Conservation (phyloP, 2,329 filamentous ascomycete genomes). For the Allantophomopsis cytisporea region DNA sequence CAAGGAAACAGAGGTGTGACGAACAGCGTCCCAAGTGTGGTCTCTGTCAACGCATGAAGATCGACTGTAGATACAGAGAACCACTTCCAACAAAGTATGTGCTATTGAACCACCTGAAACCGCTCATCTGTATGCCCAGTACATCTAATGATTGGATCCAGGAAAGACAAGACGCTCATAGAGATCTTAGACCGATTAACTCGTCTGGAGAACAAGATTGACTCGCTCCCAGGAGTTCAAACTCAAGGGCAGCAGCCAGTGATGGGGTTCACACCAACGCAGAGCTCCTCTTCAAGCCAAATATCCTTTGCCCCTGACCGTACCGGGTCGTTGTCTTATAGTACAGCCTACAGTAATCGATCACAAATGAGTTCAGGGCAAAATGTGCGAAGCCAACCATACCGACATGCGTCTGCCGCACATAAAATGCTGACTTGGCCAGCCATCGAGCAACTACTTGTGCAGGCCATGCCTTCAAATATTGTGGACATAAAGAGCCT, state of each 20-base stretch:
- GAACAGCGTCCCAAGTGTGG: slow-evolving; percentile 47
- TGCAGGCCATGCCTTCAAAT: slow-evolving; percentile 19
- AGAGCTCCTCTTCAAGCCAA: slow-evolving; percentile 12
- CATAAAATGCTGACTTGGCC: slow-evolving; percentile 40
- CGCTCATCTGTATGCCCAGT: neutral
- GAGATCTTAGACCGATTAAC: slow-evolving; percentile 44
- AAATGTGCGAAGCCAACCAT: slow-evolving; percentile 7
- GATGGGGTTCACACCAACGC: slow-evolving; percentile 4
- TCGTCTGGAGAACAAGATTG: slow-evolving; percentile 40
- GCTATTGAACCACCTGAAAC: neutral
- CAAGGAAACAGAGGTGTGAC: slow-evolving; percentile 51
- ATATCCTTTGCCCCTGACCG: slow-evolving; percentile 7
- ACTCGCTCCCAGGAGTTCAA: slow-evolving; percentile 17
- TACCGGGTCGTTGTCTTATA: too few species aligned
- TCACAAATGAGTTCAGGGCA: slow-evolving; percentile 9
- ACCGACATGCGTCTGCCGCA: slow-evolving; percentile 22
- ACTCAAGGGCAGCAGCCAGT: neutral
- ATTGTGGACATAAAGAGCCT: slow-evolving; percentile 19
- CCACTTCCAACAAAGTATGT: slow-evolving; percentile 46
- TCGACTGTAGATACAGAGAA: slow-evolving; percentile 46
- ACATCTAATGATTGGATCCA: slow-evolving; percentile 13
- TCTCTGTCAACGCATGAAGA: slow-evolving; percentile 40
- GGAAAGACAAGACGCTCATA: slow-evolving; percentile 48
- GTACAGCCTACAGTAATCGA: slow-evolving; percentile 7
- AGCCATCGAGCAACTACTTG: slow-evolving; percentile 23